Evolutionary conservation across 2,329 filamentous ascomycete genomes (phyloP), one percentile per base, ranked within the genome.

Genomic region (Parasarocladium wereldwijsianum): DNA sequence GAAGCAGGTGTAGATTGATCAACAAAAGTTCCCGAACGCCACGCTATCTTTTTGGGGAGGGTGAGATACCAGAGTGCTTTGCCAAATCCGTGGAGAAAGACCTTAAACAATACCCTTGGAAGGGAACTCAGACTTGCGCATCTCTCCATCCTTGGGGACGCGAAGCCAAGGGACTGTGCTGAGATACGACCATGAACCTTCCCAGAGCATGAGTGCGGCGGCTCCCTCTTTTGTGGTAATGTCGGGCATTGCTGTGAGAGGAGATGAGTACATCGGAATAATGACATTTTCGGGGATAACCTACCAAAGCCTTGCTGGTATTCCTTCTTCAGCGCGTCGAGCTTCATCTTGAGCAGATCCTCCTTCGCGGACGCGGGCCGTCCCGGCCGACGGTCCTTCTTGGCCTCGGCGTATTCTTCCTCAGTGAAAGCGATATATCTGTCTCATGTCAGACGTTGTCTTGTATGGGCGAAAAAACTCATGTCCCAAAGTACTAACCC

Each of bases 181-280:
- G 37, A 94, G 64, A 43, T 78, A 77, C 7, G 80, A 66, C 87
- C 87, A 96, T 16, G 80, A 70, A 4, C 81, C 80, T 39, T 84
- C 79, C 83, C 85, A 96, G 14, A 64, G 62, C 38, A 71, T 66
- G 23, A 96, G 54, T 39, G 69, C 64, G 34, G 64, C 54, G 30
- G 81, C 55, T 40, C 76, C 84, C 27, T 75, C 66, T 23, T 65
- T 60, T 24, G 74, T 66, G 32, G 72, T 68, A 32, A 94, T 58
- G 47, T 94, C 81, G 0, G 87, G 86, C 23, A 92, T 52, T 36
- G 71, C 72, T 76, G 32, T 36, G n/a, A 31, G 13, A 12, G 4
- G 24, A n/a, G 8, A 32, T 26, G 15, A 24, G n/a, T 31, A 19
- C 11, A 24, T 14, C 24, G 12, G 16, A 8, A 22, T 3, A 18